Conservation (phyloP, 2,329 filamentous ascomycete genomes). For the Diaporthe citrichinensis region DNA sequence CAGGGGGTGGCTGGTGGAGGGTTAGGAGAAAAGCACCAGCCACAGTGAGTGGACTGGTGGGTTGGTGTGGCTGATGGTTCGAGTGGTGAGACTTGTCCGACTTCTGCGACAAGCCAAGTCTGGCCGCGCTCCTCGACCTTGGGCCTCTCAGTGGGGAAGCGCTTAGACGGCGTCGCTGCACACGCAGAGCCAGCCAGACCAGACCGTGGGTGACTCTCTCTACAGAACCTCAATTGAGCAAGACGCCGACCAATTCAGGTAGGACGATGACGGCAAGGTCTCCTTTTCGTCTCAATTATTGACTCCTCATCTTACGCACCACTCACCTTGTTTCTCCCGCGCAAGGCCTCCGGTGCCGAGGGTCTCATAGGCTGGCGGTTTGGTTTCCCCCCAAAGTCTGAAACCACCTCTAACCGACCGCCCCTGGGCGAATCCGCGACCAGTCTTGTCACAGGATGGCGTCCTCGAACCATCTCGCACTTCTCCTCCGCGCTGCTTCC, state of each 20-base stretch:
- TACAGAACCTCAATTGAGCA: slow-evolving; percentile 8
- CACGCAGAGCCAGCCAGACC: not conserved
- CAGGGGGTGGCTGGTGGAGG: slow-evolving; percentile 21
- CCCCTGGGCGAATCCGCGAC: slow-evolving; percentile 37
- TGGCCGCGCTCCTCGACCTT: not conserved
- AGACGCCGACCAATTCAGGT: not conserved
- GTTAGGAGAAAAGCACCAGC: not conserved
- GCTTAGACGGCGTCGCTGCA: not conserved
- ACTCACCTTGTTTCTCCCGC: not conserved
- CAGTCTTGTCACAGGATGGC: slow-evolving; percentile 36
- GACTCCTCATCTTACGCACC: not conserved
- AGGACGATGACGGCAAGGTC: slow-evolving; percentile 4
- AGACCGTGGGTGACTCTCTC: not conserved
- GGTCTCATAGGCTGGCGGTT: slow-evolving; percentile 35
- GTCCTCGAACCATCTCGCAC: slow-evolving; percentile 23
- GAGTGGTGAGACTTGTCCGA: slow-evolving; percentile 2
- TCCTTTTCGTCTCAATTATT: slow-evolving; percentile 21
- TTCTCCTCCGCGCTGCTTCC: not conserved
- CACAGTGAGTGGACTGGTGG: not conserved
- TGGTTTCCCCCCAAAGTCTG: slow-evolving; percentile 38
- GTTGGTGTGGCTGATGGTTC: not conserved
- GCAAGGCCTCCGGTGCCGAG: slow-evolving; percentile 5
- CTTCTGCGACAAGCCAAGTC: slow-evolving; percentile 30
- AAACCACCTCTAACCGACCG: slow-evolving; percentile 36
- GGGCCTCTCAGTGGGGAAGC: not conserved